Conservation (phyloP, 257 asterid genomes). For the Handroanthus guayacan region DNA sequence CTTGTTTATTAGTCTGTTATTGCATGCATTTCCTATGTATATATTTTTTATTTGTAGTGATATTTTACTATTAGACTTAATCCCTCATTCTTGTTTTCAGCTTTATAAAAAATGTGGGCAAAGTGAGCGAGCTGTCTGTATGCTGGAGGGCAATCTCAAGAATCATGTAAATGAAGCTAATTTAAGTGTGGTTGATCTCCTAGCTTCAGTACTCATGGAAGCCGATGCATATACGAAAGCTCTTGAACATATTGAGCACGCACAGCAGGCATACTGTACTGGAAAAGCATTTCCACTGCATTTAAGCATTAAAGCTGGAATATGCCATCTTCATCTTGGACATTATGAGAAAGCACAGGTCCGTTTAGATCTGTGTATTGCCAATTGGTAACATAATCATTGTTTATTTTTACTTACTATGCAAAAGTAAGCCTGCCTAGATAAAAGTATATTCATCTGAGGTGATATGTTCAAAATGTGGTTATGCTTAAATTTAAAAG, state of each 20-base stretch:
- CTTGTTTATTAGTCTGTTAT: slow-evolving; percentile 3
- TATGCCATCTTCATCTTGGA: slow-evolving; percentile 74
- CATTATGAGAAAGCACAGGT: slow-evolving; percentile 74
- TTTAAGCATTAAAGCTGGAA: slow-evolving; percentile 73
- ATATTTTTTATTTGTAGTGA: background rate
- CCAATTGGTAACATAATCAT: background rate
- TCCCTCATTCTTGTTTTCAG: slow-evolving; percentile 43
- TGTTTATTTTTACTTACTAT: slow-evolving; percentile 14
- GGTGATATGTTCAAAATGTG: background rate
- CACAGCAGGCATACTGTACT: slow-evolving; percentile 46
- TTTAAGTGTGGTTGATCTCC: slow-evolving; percentile 59
- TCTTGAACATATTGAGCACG: slow-evolving; percentile 65
- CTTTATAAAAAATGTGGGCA: slow-evolving; percentile 67
- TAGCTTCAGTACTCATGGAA: slow-evolving; percentile 71
- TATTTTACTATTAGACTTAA: slow-evolving; percentile 1
- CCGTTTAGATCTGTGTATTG: slow-evolving; percentile 32
- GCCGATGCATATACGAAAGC: slow-evolving; percentile 60
- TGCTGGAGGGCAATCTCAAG: slow-evolving; percentile 63
- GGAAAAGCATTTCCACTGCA: slow-evolving; percentile 59
- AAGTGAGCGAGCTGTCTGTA: slow-evolving; percentile 62
- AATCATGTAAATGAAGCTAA: slow-evolving; percentile 52
- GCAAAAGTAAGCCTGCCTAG: background rate
- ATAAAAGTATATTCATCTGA: background rate
- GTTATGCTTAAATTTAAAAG: background rate
- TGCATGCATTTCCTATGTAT: slow-evolving; percentile 23